Evolutionary conservation across 768 basidiomycete species (phyloP).

Genomic region (Cubamyces lactineus): DNA sequence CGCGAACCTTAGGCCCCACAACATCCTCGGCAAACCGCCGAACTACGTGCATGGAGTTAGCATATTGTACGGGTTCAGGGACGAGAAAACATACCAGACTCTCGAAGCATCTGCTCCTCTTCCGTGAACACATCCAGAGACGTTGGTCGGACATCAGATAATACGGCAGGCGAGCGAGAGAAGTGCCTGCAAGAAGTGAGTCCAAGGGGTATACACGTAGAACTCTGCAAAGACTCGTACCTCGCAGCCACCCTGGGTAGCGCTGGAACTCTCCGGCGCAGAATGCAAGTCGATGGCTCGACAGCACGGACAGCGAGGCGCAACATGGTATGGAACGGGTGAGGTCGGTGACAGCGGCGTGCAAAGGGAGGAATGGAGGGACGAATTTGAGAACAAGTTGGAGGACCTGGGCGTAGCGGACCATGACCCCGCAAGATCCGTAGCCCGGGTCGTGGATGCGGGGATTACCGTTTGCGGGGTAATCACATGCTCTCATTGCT

Average conservation of each 20-base stretch:
- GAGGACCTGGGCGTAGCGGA: not conserved
- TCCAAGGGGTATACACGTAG: not conserved
- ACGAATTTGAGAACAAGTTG: not conserved
- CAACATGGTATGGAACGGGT: constrained; percentile 6
- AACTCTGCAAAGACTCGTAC: not conserved
- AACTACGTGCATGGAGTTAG: not conserved
- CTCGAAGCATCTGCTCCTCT: constrained; percentile 92
- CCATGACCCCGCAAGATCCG: constrained; percentile 3
- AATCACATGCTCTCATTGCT: constrained; percentile 18
- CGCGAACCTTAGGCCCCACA: constrained; percentile 86
- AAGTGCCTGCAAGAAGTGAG: not conserved
- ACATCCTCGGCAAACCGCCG: constrained; percentile 86
- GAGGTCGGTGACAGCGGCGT: not conserved
- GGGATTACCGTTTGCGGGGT: constrained; percentile 10
- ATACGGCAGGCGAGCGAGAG: constrained; percentile 13
- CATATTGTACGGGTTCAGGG: not conserved
- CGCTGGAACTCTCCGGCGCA: constrained; percentile 7
- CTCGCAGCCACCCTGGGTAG: constrained; percentile 10
- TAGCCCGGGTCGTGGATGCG: not conserved
- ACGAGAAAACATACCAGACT: constrained; percentile 64
- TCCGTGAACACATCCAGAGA: constrained; percentile 88
- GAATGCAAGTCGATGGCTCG: not conserved
- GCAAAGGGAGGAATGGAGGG: not conserved
- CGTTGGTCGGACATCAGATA: constrained; percentile 33
- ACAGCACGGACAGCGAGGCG: constrained; percentile 14